phyloP scores from a whole-genome alignment of 2,329 filamentous ascomycete genomes.

The Aspergillus tanneri region DNA sequence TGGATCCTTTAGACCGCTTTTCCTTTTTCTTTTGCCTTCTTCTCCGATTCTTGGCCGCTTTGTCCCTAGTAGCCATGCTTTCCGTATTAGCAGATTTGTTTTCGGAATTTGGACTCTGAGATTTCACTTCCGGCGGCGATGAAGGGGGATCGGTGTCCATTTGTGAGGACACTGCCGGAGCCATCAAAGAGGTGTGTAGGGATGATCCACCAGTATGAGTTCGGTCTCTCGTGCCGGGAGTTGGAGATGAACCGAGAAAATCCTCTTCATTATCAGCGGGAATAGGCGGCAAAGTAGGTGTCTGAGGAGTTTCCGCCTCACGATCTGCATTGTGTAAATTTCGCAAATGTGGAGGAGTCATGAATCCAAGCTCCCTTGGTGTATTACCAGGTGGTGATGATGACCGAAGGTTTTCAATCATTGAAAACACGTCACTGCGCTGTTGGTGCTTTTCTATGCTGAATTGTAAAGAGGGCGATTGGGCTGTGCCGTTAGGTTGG shows the following conservation, averaged over 20 bases:
- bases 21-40: conserved; percentile 1
- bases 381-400: conserved; percentile 33
- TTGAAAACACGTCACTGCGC: conserved; percentile 57
- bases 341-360: conserved; percentile 32
- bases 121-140: conserved; percentile 35
- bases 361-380: conserved; percentile 26
- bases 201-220: conserved; percentile 29
- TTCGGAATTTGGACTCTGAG: conserved; percentile 23
- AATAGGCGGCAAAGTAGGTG: conserved; percentile 44
- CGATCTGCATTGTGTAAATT: conserved; percentile 26
- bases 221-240: conserved; percentile 44
- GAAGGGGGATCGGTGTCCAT: conserved; percentile 34
- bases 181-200: conserved; percentile 35
- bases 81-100: conserved; percentile 9
- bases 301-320: conserved; percentile 35
- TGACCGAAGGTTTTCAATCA: conserved; percentile 68
- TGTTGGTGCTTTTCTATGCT: conserved; percentile 68
- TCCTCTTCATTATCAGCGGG: conserved; percentile 43
- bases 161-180: conserved; percentile 24
- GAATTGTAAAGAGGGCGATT: conserved; percentile 47
- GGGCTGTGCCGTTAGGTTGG: conserved; percentile 69
- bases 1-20: not conserved
- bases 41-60: conserved; percentile 9
- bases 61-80: conserved; percentile 8
- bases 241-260: conserved; percentile 54